Base-by-base conservation (phyloP, 2,329 filamentous ascomycete genomes). In the Chaetothyriales sp. region DNA sequence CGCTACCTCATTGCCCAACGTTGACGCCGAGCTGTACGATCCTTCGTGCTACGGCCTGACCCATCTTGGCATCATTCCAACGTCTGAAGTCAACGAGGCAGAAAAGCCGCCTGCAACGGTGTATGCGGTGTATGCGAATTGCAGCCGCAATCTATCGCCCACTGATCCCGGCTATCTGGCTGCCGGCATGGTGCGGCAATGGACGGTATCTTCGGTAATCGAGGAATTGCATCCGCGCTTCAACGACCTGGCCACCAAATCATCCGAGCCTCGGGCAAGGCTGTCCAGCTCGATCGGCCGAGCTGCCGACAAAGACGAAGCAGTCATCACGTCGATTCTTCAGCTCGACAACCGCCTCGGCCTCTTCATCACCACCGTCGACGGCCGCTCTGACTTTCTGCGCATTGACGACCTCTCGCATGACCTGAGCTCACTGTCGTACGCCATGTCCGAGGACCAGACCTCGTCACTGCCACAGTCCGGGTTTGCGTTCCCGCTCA, bases 161-260 rank as follows among this genome's bases (percentile, higher is more conserved):
- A 74, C 75, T 28, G 74, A 82, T 28, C 81, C 77, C 50, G 75
- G 77, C 44, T 80, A 82, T 57, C 79, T 82, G 29, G 72, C 79
- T 0, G 80, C 85, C 59, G 94, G 83, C 59, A 77, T 89, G 43
- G 74, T 97, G 56, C 82, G 88, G 56, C 78, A 85, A 56, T 97
- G 90, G 90, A 83, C 92, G 59, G 65, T 90, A 8, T 74, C 77
- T 29, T 80, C 85, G 29, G 75, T 79, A 47, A 69, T 76, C n/a
- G 80, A 83, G 56, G 74, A 70, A 8, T 70, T 94, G 6, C 85
- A 92, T 63, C 70, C 82, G 1, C 84, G 83, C 10, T 90, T 94
- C 64, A 84, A 88, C 58, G 79, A 81, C 6, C 74, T 76, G 44
- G 79, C 83, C 59, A 80, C 57, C 9, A 55, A 50, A 33, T 55